Evolutionary conservation across 1,139 yeast species (phyloP), one percentile per base, ranked within the genome.

Genomic region (Scheffersomyces insectosa): DNA sequence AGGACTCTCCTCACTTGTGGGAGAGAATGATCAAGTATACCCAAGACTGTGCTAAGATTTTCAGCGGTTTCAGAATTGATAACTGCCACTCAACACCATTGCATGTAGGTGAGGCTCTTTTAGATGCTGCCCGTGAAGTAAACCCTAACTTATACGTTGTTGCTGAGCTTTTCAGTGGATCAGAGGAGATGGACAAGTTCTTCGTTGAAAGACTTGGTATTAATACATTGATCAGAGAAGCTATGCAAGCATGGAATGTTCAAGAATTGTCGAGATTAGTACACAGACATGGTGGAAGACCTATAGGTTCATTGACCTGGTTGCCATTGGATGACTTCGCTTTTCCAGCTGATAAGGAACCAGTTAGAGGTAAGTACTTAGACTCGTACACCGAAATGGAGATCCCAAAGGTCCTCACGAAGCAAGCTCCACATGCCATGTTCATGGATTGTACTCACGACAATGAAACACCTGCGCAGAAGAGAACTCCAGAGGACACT

Each of bases 361-460:
- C 79, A 0, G 41, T 45, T 48, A 54, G 46, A 47, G 57, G 41
- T 49, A 63, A 46, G 56, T 72, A 45, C 41, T 45, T 63, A n/a
- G 71, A 68, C 5, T 78, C 85, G 11, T 60, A 57, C 40, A 59
- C 72, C 3, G 88, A 84, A 59, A 66, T 85, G 46, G 82, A 81
- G 45, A 74, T 85, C 39, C 91, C 93, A 3, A 78, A 76, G 51
- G 73, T 82, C 11, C 75, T 88, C 41, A 75, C 82, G 1, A 72
- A 82, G 7, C 79, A 84, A 36, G 82, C 84, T 11, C 96, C 96
- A 3, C 98, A 90, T 65, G 97, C 98, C 0, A 72, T 93, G 55
- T 87, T 93, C 57, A 91, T 93, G 97, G 99, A 93, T 62, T 91
- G 97, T 58, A 91, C 98, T 3, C 99, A 93, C 63, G 99, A 93